These are phyloP conservation scores for Cylindrotheca closterium DNA, from an alignment of 108 stramenopile species.

Conservation along the genomic window DNA sequence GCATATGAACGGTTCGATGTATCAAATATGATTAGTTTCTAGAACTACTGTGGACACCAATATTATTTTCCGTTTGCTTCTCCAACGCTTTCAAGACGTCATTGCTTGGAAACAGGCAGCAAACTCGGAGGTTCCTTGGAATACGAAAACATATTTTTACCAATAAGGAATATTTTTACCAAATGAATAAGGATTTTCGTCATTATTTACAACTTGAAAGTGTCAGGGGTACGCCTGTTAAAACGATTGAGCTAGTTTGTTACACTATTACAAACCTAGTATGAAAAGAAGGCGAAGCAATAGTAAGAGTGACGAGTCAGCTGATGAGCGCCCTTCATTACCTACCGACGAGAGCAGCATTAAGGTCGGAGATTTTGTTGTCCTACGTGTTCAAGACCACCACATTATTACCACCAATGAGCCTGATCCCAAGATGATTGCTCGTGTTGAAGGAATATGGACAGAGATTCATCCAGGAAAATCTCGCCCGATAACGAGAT, in stretches of 20 bases:
- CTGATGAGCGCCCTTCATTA: background rate
- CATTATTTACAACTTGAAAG: too few relatives aligned
- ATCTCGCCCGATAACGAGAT: constrained; percentile 18
- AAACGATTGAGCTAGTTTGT: too few relatives aligned
- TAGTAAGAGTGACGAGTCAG: background rate
- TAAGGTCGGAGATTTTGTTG: background rate
- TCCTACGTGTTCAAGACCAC: background rate
- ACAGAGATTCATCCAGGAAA: constrained; percentile 13
- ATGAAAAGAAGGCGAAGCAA: background rate
- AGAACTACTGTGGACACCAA: too few relatives aligned
- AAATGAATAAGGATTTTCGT: too few relatives aligned
- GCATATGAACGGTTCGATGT: background rate
- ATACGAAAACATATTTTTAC: too few relatives aligned
- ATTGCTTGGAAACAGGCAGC: too few relatives aligned
- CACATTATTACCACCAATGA: background rate
- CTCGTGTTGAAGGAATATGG: constrained; percentile 66
- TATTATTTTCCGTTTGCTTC: too few relatives aligned
- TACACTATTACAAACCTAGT: background rate
- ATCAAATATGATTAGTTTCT: background rate
- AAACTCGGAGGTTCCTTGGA: too few relatives aligned
- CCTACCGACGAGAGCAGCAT: background rate
- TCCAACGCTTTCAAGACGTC: too few relatives aligned
- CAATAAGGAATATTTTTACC: too few relatives aligned
- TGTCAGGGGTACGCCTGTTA: too few relatives aligned
- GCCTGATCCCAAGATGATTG: constrained; percentile 28